Percentiles rank a stretch among this genome's conserved stretches.
Conservation (phyloP, 257 asterid genomes). For the Solanum chilense region DNA sequence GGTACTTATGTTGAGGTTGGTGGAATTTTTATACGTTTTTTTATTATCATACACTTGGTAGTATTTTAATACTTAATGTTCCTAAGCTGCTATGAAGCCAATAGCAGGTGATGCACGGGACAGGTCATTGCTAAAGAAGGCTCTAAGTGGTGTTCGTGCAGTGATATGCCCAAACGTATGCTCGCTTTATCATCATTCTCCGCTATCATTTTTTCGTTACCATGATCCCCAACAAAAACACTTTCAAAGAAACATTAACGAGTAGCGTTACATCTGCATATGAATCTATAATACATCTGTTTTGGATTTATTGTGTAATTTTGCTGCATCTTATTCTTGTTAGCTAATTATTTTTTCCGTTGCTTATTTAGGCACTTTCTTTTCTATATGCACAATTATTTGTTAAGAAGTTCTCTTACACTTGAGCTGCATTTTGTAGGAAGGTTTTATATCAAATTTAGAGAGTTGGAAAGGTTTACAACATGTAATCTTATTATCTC, state of each 20-base stretch:
- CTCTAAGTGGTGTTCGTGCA: constrained; percentile 70
- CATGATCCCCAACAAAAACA: not conserved
- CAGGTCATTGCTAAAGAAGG: constrained; percentile 52
- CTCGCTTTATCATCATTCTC: not conserved
- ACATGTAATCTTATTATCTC: constrained; percentile 76
- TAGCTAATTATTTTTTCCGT: not conserved
- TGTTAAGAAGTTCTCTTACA: not conserved
- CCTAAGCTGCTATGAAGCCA: constrained; percentile 34
- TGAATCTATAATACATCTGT: not conserved
- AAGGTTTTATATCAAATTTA: constrained; percentile 47
- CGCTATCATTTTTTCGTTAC: not conserved
- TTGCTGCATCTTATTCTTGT: not conserved
- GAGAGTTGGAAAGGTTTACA: constrained; percentile 80
- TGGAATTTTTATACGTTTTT: not conserved
- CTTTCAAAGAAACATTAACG: not conserved
- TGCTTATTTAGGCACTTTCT: not conserved
- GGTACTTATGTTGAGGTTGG: constrained; percentile 95
- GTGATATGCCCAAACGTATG: constrained; percentile 71
- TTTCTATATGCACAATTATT: not conserved
- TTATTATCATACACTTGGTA: not conserved
- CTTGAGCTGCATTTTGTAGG: constrained; percentile 24
- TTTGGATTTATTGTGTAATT: not conserved
- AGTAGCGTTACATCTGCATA: not conserved
- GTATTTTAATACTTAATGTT: not conserved
- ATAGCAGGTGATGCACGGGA: constrained; percentile 60